Base-by-base conservation (phyloP, 2,329 filamentous ascomycete species). In the Emmonsiellopsis sp. region DNA sequence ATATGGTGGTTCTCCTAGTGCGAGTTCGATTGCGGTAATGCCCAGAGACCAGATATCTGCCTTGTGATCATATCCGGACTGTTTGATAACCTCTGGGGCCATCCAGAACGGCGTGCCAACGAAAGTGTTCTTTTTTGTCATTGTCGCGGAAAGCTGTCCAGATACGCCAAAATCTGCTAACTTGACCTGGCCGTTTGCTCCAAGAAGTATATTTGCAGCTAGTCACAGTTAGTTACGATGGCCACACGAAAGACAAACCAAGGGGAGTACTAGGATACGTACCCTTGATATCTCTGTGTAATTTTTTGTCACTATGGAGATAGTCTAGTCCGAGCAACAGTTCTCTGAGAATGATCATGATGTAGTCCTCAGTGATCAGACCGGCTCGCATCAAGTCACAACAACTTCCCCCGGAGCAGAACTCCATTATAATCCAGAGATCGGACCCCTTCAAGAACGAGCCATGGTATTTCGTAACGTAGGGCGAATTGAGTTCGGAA, bases 391-490 rank as follows among this genome's bases (percentile, higher is more conserved):
- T 87, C 57, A 98, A 76, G 68, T 97, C 93, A 47, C 89, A 90
- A 67, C 93, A 97, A 72, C 92, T 97, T 4, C 93, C 93, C 20
- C 93, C 93, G 1, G 92, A 91, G 72, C 93, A 98, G 66, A 93
- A 98, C 71, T 98, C 93, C 93, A 98, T 98, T 69, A 97, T 90
- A 63, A 98, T 98, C 93, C 93, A 98, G 64, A 98, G 75, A 74
- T 97, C 89, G 2, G 91, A 93, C 26, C 92, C 93, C 66, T 95
- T 95, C 62, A 95, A 83, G 67, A 93, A 97, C 54, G 92, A 96
- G 61, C 93, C 93, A 74, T 95, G 90, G 76, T 98, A 98, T 71
- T 94, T 93, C 40, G 93, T 98, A 58, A 97, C 92, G 67, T 94
- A 95, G 15, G 90, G 90, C 15, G 92, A 97, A 73, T 94, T 89